A percentile compares a stretch with the other conserved stretches of the same genome.
Conservation (phyloP, 805 yeast species). For the Ogataea allantospora region DNA sequence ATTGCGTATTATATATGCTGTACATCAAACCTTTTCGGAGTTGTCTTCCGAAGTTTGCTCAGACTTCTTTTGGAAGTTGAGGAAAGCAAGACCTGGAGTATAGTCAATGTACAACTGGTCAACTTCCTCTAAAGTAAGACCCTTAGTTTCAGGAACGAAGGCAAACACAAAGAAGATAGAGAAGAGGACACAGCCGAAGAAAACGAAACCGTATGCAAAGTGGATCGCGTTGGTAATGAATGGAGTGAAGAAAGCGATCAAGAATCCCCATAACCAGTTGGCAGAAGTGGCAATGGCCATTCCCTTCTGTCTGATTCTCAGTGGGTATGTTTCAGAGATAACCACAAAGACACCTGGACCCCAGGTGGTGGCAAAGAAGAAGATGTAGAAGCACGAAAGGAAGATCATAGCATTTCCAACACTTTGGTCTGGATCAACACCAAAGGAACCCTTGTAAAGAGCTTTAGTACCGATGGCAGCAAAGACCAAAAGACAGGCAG, state of each 20-base stretch:
- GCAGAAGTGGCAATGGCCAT: conserved; percentile 66
- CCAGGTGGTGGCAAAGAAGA: conserved; percentile 73
- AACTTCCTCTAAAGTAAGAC: conserved; percentile 54
- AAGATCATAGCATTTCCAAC: conserved; percentile 64
- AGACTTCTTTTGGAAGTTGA: conserved; percentile 24
- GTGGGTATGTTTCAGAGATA: conserved; percentile 67
- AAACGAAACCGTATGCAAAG: conserved; percentile 57
- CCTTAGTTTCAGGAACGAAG: conserved; percentile 55
- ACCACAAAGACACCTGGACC: conserved; percentile 69
- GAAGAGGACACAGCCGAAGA: conserved; percentile 54
- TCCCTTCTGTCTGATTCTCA: conserved; percentile 59
- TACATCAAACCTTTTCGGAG: conserved; percentile 1
- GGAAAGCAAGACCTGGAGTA: conserved; percentile 33
- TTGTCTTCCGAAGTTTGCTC: background rate
- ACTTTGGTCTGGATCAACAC: conserved; percentile 42
- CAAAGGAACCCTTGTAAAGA: conserved; percentile 41
- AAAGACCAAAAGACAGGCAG: conserved; percentile 55
- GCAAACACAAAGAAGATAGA: conserved; percentile 53
- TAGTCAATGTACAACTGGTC: conserved; percentile 46
- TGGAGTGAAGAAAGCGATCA: conserved; percentile 58
- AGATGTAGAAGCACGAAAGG: conserved; percentile 61
- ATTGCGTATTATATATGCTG: conserved; percentile 3
- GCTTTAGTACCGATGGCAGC: conserved; percentile 58
- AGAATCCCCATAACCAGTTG: conserved; percentile 63
- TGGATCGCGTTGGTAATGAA: conserved; percentile 53